Percentiles rank a stretch among this genome's conserved stretches.
These are phyloP conservation scores for Fistulinella prunicolor DNA, from an alignment of 768 basidiomycete species.

Conservation along the genomic window DNA sequence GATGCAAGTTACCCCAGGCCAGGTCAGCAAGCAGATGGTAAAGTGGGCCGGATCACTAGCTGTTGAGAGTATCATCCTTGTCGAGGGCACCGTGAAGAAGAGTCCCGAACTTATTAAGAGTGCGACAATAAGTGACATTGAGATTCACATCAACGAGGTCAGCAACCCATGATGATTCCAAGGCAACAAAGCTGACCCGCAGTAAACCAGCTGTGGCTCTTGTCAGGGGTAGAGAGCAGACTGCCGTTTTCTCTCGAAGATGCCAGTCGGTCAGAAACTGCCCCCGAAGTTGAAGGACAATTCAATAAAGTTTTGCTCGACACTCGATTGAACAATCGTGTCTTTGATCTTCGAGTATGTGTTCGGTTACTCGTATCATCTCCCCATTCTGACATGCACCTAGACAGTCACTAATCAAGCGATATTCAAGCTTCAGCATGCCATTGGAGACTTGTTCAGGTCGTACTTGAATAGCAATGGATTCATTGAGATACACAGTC, in stretches of 20 bases:
- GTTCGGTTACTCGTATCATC: background rate
- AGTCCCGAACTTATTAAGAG: constrained; percentile 87
- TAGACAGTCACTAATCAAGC: constrained; percentile 96
- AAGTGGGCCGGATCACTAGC: constrained; percentile 81
- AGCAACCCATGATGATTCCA: constrained; percentile 10
- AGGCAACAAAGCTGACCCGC: background rate
- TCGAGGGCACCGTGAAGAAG: constrained; percentile 79
- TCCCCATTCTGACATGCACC: constrained; percentile 9
- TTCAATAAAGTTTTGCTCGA: constrained; percentile 84
- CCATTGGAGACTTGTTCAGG: constrained; percentile 86
- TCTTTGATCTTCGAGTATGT: constrained; percentile 88
- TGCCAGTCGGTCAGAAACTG: constrained; percentile 79
- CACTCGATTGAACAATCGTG: constrained; percentile 91
- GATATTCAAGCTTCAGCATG: constrained; percentile 88
- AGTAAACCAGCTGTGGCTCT: constrained; percentile 63
- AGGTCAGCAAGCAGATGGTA: constrained; percentile 95
- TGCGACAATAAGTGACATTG: constrained; percentile 82
- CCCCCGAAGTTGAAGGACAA: constrained; percentile 58
- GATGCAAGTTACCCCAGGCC: constrained; percentile 63
- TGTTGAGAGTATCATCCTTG: constrained; percentile 87
- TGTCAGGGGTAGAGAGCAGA: constrained; percentile 73
- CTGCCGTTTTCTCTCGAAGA: constrained; percentile 94
- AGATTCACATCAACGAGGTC: constrained; percentile 83
- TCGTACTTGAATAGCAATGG: constrained; percentile 68
- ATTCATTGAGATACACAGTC: constrained; percentile 95